Base-by-base conservation (phyloP, 495 filamentous ascomycete species). In the Neurospora sp. region DNA sequence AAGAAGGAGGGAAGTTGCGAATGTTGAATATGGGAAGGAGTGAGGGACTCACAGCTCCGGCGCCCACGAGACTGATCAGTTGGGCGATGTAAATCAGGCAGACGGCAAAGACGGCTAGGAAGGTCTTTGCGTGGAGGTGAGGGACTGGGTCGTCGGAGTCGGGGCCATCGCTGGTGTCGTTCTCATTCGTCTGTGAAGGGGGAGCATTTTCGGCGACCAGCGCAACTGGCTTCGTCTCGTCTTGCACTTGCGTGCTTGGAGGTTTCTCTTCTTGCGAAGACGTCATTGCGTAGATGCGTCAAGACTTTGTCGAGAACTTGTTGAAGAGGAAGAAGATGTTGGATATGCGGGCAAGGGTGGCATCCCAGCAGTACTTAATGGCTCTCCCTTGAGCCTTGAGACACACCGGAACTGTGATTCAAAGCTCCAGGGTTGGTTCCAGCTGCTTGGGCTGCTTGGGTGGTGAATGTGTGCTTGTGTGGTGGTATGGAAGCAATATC, bases 71-170 rank as follows among this genome's bases (percentile, higher is more conserved):
- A 42, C 53, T 76, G 40, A 79, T 65, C 10, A 79, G 38, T 45
- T 82, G 79, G 31, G 79, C 76, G 31, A 79, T 72, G 74, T 81
- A 82, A 18, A 81, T 82, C 16, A 81, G 38, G 53, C 76, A 75
- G 0, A 81, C 79, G n/a, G 81, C 74, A 16, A 80, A 70, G 4
- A 82, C 74, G 6, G 75, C 74, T 0, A 82, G 72, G 38, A 75
- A 80, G 1, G 80, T 82, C 69, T 76, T 81, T 16, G 75, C 73
- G 69, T 80, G 79, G 4, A 82, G 70, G 35, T 76, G 79, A 20
- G 80, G 79, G 18, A 70, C 44, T 31, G 72, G 74, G 4, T 78
- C 76, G n/a, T 72, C 12, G n/a, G 40, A 16, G 14, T 18, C 27
- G 6, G 6, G 3, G 70, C 9, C 70, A 45, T 71, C 31, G 71